Evolutionary conservation across 139 green algal genomes (phyloP), one percentile per base, ranked within the genome.

Genomic region (Helicosporidium sp.): DNA sequence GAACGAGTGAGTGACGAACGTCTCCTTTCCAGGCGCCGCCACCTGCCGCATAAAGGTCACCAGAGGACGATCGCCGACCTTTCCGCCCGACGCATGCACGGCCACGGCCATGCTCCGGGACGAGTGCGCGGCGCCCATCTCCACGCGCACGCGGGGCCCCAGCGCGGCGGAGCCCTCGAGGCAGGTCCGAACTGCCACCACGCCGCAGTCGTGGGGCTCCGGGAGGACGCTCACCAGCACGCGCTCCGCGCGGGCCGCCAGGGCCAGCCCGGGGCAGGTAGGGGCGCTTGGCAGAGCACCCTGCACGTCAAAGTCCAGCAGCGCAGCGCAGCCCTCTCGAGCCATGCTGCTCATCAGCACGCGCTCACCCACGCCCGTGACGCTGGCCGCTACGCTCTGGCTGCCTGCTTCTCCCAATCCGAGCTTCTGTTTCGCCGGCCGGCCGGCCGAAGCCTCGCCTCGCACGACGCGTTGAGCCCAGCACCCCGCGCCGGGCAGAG

Each of bases 401-500:
- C 10, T 37, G 31, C 31, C 31, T 37, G 31, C 31, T 37, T 10
- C 31, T 37, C n/a, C n/a, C n/a, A n/a, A n/a, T n/a, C n/a, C n/a
- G n/a, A n/a, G 31, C 31, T 37, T 13, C 31, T 37, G 10, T 13
- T 37, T 13, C 13, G 10, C 31, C 13, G 31, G 10, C 31, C 31
- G 10, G 10, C 13, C 31, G 10, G 10, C 31, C 31, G 7, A 7
- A 17, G 8, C 31, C 10, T 7, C 31, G 8, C 31, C 31, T 37
- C 31, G 8, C 31, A 17, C 31, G 10, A 18, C 31, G 29, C 77
- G 24, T 25, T 55, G 24, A 7, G 79, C 82, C 74, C 75, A 92
- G 53, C 76, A 90, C 34, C 82, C 81, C n/a, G 58, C 65, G 13
- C 74, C 81, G 27, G 65, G 70, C 26, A 77, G 31, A 3, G 79